A percentile compares a stretch with the other conserved stretches of the same genome.
These are phyloP conservation scores for Flammula alnicola DNA, from an alignment of 1,284 basidiomycete species.

Conservation along the genomic window DNA sequence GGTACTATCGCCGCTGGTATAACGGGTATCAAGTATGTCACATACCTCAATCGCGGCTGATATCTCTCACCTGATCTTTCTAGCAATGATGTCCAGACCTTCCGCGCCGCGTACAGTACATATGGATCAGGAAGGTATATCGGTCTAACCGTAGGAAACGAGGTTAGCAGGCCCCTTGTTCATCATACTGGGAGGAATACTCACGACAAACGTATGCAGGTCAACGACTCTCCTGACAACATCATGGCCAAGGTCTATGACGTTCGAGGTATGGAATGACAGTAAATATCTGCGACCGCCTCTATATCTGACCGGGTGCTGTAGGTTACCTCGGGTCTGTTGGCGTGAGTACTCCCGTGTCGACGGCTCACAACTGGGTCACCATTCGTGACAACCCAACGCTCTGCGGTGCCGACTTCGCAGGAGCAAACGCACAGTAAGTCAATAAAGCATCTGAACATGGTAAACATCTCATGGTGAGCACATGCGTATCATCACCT, in stretches of 20 bases:
- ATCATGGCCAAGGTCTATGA: conserved; percentile 41
- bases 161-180: conserved; percentile 26
- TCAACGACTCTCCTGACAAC: conserved; percentile 32
- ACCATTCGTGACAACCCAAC: conserved; percentile 34
- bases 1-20: conserved; percentile 30
- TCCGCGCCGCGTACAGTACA: conserved; percentile 33
- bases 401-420: conserved; percentile 41
- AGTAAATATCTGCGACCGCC: too few relatives aligned
- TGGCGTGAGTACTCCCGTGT: conserved; percentile 39
- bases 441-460: conserved; percentile 2
- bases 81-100: conserved; percentile 39
- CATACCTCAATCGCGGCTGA: background rate
- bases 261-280: conserved; percentile 31
- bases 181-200: background rate
- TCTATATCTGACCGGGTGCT: background rate
- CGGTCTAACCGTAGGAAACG: conserved; percentile 42
- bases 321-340: conserved; percentile 38
- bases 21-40: conserved; percentile 31
- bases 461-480: background rate
- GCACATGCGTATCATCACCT: background rate
- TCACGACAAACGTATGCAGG: conserved; percentile 18
- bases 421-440: conserved; percentile 44
- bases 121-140: conserved; percentile 36
- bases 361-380: conserved; percentile 43
- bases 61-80: background rate